Evolutionary conservation across 1,284 basidiomycete species (phyloP), one percentile per base, ranked within the genome.

Genomic region (Sutorius eximius): DNA sequence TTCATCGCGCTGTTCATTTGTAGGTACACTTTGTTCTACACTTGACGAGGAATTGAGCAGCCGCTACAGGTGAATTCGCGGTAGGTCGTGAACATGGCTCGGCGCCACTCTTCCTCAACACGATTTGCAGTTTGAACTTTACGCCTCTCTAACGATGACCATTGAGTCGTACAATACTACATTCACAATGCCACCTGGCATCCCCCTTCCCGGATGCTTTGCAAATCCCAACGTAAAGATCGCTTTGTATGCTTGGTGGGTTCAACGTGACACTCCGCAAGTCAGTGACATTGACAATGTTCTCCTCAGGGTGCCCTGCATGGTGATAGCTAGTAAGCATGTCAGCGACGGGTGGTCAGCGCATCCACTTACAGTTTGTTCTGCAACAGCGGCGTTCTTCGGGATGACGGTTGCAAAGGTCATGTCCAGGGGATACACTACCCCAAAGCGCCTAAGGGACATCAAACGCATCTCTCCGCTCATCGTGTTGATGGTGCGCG

Each of bases 401-500:
- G 32, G 7, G 2, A 56, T 55, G 53, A 56, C 53, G 11, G 15
- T 55, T 11, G 53, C n/a, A 36, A 48, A 33, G 15, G 40, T 49
- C 15, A 2, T 43, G 29, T 32, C 44, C 5, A 8, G 44, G 5
- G 29, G 27, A 20, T 29, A 38, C 4, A 20, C 15, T 11, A 44
- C 45, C 16, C 54, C 20, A 24, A n/a, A 3, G 6, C 34, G 9
- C 16, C 29, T 45, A 22, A 24, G 22, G 15, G 10, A 45, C 32
- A 8, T 24, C 32, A 45, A 37, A 37, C 9, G 27, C 24, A 20
- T 56, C 18, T 44, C 54, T n/a, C 54, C 54, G 1, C 38, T 56
- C 7, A 32, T 55, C 11, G 34, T 50, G n/a, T 44, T 36, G 18
- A 56, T 55, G 32, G 45, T 56, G 29, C 45, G 54, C 6, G 54